Conservation (phyloP, 148 eudicot species). For the Rhododendron henanense region DNA sequence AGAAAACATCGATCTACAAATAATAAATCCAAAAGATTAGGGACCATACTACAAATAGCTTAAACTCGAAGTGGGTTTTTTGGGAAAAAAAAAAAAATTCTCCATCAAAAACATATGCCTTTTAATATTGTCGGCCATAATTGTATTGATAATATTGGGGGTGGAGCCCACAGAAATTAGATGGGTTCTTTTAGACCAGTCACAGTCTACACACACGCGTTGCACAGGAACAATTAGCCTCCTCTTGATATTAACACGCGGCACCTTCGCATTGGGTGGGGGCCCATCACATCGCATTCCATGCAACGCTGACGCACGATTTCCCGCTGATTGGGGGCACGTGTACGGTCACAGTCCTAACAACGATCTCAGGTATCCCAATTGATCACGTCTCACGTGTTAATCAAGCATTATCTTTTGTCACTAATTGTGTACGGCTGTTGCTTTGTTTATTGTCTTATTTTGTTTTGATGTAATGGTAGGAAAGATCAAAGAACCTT, state of each 20-base stretch:
- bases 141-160: background rate
- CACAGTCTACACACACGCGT: slow-evolving; percentile 28
- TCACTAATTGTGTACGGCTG: background rate
- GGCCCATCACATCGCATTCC: slow-evolving; percentile 4
- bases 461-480: background rate
- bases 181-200: slow-evolving; percentile 14
- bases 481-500: slow-evolving; percentile 5
- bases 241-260: background rate
- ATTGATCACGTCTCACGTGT: slow-evolving; percentile 25
- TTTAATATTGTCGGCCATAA: slow-evolving; percentile 19
- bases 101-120: background rate
- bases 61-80: background rate
- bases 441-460: background rate
- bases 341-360: slow-evolving; percentile 16
- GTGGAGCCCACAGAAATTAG: slow-evolving; percentile 15
- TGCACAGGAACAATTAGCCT: background rate
- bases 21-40: background rate
- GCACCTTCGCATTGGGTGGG: background rate
- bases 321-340: slow-evolving; percentile 14
- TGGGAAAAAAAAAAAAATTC: background rate
- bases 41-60: background rate
- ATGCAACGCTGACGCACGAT: slow-evolving; percentile 9
- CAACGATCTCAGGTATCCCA: slow-evolving; percentile 9
- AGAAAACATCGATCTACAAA: background rate
- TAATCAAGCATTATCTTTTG: slow-evolving; percentile 9